phyloP scores from a whole-genome alignment of 129 eudicot species.

The Solidago caesia region DNA sequence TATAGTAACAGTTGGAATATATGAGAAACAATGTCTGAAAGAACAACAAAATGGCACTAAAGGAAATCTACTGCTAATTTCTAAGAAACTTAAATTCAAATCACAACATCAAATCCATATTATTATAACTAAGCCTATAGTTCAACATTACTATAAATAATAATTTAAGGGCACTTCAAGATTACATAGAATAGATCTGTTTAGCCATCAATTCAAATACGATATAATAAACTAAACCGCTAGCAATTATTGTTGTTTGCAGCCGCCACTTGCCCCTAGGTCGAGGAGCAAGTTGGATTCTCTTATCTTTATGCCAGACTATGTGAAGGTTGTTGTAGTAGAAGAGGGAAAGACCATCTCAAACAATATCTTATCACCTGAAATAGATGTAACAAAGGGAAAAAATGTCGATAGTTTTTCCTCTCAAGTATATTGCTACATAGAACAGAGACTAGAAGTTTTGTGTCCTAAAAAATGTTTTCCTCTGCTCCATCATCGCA shows the following conservation, averaged over 20 bases:
- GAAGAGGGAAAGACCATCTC: constrained; percentile 37
- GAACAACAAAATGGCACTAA: background rate
- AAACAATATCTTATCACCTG: constrained; percentile 26
- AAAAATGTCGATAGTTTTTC: constrained; percentile 31
- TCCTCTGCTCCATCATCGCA: background rate
- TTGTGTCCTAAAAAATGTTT: background rate
- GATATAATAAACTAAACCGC: constrained; percentile 3
- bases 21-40: background rate
- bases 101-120: background rate
- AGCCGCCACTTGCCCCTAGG: constrained; percentile 94
- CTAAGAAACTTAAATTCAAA: background rate
- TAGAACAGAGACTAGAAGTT: background rate
- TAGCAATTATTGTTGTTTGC: constrained; percentile 19
- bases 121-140: background rate
- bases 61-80: background rate
- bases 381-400: constrained; percentile 26
- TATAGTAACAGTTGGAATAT: background rate
- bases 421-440: background rate
- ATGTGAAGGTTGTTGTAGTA: constrained; percentile 39
- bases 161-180: background rate
- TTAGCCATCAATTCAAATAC: background rate
- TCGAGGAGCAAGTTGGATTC: constrained; percentile 89
- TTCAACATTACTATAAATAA: background rate
- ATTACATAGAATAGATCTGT: background rate
- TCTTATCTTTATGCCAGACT: constrained; percentile 72